These are phyloP conservation scores for Erodium maritimum DNA, from an alignment of 345 rosid genomes.

Conservation along the genomic window DNA sequence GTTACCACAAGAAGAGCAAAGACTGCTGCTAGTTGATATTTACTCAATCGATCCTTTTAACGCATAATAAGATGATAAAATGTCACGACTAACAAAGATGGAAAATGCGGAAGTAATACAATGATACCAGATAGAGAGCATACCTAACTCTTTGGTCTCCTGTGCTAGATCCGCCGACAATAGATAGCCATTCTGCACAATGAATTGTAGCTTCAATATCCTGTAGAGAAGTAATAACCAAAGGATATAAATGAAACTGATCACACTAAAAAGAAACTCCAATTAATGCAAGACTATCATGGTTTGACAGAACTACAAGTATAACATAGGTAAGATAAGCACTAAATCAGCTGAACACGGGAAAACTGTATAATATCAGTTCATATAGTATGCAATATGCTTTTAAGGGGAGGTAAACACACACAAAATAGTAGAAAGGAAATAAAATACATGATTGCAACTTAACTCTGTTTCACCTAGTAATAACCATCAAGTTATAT, in stretches of 20 bases:
- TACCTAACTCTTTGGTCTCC: constrained; percentile 94
- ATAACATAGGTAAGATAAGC: neutral
- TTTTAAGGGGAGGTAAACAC: no score
- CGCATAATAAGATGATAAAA: no score
- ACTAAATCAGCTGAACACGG: neutral
- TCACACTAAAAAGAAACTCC: neutral
- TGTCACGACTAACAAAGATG: neutral
- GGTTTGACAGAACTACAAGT: neutral
- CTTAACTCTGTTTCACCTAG: no score
- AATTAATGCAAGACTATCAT: neutral
- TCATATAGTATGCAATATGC: neutral
- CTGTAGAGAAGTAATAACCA: constrained; percentile 37
- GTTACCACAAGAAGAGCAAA: constrained; percentile 1
- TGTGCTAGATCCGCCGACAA: constrained; percentile 94
- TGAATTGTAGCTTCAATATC: constrained; percentile 99
- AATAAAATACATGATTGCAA: no score
- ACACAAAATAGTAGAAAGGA: no score
- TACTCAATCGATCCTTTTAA: neutral
- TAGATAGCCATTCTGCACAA: constrained; percentile 99
- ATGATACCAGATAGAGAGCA: constrained; percentile 1
- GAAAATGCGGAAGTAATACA: neutral
- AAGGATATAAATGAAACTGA: constrained; percentile 5
- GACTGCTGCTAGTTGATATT: neutral
- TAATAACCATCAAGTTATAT: no score
- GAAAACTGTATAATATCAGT: neutral